These are phyloP conservation scores for Gossypioides kirkii DNA, from an alignment of 345 rosid species.

Conservation along the genomic window DNA sequence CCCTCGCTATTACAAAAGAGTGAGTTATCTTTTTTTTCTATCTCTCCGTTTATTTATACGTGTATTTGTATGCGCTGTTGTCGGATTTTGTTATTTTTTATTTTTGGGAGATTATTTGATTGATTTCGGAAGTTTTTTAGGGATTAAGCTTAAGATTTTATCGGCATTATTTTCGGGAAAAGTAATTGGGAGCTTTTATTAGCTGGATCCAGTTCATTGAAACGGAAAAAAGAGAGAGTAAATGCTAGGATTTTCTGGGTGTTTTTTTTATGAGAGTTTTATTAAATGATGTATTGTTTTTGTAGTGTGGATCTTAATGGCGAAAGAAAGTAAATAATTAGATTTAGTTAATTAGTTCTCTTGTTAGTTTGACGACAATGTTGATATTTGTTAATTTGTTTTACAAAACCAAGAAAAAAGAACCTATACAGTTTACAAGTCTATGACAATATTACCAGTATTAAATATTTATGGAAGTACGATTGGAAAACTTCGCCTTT, in stretches of 20 bases:
- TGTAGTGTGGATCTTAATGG: neutral
- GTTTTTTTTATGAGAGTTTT: neutral
- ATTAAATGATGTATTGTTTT: neutral
- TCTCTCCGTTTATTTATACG: neutral
- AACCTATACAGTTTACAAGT: neutral
- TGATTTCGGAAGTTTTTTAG: neutral
- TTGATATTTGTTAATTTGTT: neutral
- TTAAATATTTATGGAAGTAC: too few species aligned
- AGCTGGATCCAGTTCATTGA: neutral
- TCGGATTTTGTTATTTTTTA: neutral
- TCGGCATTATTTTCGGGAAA: neutral
- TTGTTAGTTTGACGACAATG: neutral
- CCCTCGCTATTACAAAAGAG: constrained; percentile 93
- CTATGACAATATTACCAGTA: neutral
- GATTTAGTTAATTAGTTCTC: neutral
- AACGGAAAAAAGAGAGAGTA: neutral
- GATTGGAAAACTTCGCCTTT: too few species aligned
- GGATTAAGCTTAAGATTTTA: neutral
- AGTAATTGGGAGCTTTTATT: neutral
- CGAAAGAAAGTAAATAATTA: neutral
- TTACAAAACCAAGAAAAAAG: neutral
- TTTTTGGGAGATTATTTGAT: neutral
- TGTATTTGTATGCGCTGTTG: neutral
- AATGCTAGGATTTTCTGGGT: neutral
- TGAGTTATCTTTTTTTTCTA: constrained; percentile 37